Evolutionary conservation across 148 eudicot species (phyloP), one percentile per base, ranked within the genome.

Genomic region (Rhododendron molle): DNA sequence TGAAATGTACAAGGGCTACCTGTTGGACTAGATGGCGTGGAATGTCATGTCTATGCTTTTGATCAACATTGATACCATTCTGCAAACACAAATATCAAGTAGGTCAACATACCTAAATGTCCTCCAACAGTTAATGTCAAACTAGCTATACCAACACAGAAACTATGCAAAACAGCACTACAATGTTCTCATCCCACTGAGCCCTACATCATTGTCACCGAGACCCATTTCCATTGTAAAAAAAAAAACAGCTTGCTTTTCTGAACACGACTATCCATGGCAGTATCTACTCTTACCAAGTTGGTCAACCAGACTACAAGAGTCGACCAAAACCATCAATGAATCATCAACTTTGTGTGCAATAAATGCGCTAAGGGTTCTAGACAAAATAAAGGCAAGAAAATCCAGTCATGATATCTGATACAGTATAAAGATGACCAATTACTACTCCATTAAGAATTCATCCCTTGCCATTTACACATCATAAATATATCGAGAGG

Each of bases 11-110:
- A 78, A 72, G 72, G 50, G 47, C 54, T 89, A 93, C 99, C 96
- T 89, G 90, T 78, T 87, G 87, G 54, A 95, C 86, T 87, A 72
- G 87, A 85, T 94, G 96, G 80, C 99, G 92, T 21, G 97, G 98
- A 81, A 96, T 85, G 80, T 94, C 95, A 87, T 96, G 99, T 84
- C 97, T 90, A 72, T 87, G 87, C 76, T 87, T 91, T 83, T 91
- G 90, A 65, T 93, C 94, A 85, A 93, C 83, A 62, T 89, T 78
- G 69, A 96, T 92, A 86, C 86, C 91, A 83, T 95, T 95, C 98
- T 95, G 94, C 88, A 88, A 71, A 86, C 62, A 32, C 74, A 84
- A 3, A 84, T 72, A 76, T 11, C 56, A 58, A 82, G 49, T 50
- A 15, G 20, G 34, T 84, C 44, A 82, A 30, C 9, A 26, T 67